These are phyloP conservation scores for Nephelium lappaceum DNA, from an alignment of 345 rosid genomes.

Conservation along the genomic window DNA sequence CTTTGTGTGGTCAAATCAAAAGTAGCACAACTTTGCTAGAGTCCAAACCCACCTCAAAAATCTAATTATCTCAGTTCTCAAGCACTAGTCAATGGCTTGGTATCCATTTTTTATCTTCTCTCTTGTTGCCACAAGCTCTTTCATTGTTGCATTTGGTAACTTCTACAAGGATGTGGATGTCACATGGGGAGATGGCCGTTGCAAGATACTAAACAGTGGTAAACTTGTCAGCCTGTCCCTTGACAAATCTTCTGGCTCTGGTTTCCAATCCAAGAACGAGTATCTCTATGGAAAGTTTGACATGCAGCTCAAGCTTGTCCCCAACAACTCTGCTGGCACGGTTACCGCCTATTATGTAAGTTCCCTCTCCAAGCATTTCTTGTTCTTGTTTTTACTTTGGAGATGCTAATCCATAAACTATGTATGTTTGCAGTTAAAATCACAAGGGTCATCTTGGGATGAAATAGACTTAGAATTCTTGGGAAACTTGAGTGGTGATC, in stretches of 20 bases:
- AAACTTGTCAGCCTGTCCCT: constrained; percentile 32
- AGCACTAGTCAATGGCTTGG: constrained; percentile 14
- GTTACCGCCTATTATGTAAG: constrained; percentile 45
- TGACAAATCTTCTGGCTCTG: constrained; percentile 40
- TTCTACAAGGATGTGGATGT: constrained; percentile 16
- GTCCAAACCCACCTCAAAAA: neutral
- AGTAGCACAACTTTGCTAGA: neutral
- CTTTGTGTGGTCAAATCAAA: neutral
- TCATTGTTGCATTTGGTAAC: constrained; percentile 16
- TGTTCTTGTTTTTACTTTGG: neutral
- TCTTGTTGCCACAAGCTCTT: neutral
- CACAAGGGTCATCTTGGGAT: constrained; percentile 61
- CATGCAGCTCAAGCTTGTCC: constrained; percentile 45
- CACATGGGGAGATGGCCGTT: constrained; percentile 32
- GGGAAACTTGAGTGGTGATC: constrained; percentile 70
- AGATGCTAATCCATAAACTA: neutral
- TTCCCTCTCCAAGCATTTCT: neutral
- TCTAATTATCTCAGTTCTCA: neutral
- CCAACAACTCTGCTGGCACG: constrained; percentile 50
- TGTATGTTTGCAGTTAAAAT: constrained; percentile 45
- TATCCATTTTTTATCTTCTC: neutral
- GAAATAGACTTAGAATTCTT: constrained; percentile 81
- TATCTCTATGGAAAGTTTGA: constrained; percentile 38
- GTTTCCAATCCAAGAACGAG: constrained; percentile 40
- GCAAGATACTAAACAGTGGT: constrained; percentile 34